phyloP scores from a whole-genome alignment of 192 early-diverging fungal species.

The Chytriomyces sp. region DNA sequence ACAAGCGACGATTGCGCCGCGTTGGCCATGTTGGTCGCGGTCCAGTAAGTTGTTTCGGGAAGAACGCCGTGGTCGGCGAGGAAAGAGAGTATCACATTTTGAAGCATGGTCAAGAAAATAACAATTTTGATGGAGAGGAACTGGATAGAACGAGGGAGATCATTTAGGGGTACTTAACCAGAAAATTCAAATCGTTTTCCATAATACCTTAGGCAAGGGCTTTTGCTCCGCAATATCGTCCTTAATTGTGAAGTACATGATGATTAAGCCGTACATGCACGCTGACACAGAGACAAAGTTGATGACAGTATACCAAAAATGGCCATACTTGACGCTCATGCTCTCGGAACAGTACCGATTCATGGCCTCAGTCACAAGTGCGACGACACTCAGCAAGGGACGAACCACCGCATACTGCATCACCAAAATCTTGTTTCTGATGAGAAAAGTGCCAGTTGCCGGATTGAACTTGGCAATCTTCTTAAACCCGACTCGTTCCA shows the following conservation, averaged over 20 bases:
- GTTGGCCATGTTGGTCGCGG: constrained; percentile 53
- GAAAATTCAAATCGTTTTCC: no score
- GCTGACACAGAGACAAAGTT: constrained; percentile 66
- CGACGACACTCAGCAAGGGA: constrained; percentile 58
- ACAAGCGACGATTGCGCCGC: constrained; percentile 58
- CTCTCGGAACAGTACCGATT: constrained; percentile 63
- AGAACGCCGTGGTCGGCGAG: constrained; percentile 53
- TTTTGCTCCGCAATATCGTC: constrained; percentile 31
- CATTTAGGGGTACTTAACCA: no score
- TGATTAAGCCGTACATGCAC: constrained; percentile 69
- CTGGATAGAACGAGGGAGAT: no score
- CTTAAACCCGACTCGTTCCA: constrained; percentile 42
- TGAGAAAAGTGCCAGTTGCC: constrained; percentile 52
- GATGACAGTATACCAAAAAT: constrained; percentile 64
- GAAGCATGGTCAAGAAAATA: constrained; percentile 61
- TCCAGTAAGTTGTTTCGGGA: constrained; percentile 52
- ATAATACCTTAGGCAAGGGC: constrained; percentile 33
- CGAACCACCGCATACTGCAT: constrained; percentile 73
- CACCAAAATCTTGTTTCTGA: constrained; percentile 62
- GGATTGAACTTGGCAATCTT: constrained; percentile 53
- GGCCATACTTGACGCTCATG: constrained; percentile 62
- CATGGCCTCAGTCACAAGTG: constrained; percentile 60
- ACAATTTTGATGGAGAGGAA: constrained; percentile 48
- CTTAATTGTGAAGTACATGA: constrained; percentile 65
- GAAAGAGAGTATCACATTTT: constrained; percentile 54